Conservation (phyloP, 1,284 basidiomycete species). For the Entoloma clypeatum region DNA sequence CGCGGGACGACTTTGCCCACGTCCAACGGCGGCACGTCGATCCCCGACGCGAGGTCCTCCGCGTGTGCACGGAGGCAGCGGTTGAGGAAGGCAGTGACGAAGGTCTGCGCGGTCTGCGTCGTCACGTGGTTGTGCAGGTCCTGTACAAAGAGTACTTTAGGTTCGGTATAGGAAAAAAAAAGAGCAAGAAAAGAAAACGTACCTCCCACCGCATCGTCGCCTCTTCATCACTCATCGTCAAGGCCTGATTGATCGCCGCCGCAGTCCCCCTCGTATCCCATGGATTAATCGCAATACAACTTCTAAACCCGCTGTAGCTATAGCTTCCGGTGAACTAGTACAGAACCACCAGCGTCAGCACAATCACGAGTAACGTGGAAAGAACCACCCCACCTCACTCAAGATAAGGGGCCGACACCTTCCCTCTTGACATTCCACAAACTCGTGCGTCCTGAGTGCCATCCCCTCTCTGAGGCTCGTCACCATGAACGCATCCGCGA, state of each 20-base stretch:
- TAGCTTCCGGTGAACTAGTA: constrained; percentile 81
- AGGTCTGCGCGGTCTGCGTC: constrained; percentile 85
- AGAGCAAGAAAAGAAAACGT: constrained; percentile 12
- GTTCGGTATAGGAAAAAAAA: background rate
- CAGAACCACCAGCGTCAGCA: constrained; percentile 1
- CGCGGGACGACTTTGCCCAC: constrained; percentile 49
- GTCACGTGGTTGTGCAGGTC: constrained; percentile 83
- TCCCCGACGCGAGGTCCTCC: constrained; percentile 50
- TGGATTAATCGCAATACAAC: constrained; percentile 82
- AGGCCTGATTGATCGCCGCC: constrained; percentile 70
- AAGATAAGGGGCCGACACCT: constrained; percentile 69
- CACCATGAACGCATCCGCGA: constrained; percentile 86
- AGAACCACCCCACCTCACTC: constrained; percentile 51
- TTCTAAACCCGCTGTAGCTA: constrained; percentile 80
- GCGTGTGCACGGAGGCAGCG: constrained; percentile 67
- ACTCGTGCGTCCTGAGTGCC: constrained; percentile 82
- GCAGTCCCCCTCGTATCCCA: constrained; percentile 77
- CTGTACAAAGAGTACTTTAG: constrained; percentile 25
- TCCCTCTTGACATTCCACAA: constrained; percentile 77
- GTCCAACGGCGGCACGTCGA: constrained; percentile 48
- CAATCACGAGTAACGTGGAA: background rate
- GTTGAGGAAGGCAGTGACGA: constrained; percentile 76
- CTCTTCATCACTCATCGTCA: constrained; percentile 77
- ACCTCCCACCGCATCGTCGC: constrained; percentile 73
- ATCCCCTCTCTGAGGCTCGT: constrained; percentile 85